Conservation (phyloP, 176 grass and related monocot genomes). For the Eleusine coracana region DNA sequence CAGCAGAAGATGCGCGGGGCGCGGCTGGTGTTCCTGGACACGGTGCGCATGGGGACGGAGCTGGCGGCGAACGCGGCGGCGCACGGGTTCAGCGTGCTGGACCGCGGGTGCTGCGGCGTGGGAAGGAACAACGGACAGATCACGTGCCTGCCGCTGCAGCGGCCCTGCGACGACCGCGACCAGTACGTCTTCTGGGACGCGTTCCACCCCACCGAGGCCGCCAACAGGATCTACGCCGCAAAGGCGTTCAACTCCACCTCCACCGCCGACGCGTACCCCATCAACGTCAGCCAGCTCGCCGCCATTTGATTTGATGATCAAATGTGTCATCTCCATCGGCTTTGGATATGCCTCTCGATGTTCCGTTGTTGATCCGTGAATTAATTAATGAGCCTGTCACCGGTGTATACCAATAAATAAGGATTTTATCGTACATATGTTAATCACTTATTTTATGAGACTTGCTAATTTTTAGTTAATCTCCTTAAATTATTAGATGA, state of each 20-base stretch:
- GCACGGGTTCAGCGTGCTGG: slow-evolving; percentile 76
- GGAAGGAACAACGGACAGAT: slow-evolving; percentile 94
- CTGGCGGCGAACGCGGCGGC: slow-evolving; percentile 49
- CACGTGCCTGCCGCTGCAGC: slow-evolving; percentile 86
- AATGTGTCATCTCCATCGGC: not conserved
- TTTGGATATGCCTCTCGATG: too few relatives aligned
- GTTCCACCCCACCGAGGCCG: slow-evolving; percentile 88
- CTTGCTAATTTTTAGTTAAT: too few relatives aligned
- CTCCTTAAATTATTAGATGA: too few relatives aligned
- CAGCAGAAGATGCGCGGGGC: slow-evolving; percentile 34
- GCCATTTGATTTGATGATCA: slow-evolving; percentile 29
- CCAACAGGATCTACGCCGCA: slow-evolving; percentile 69
- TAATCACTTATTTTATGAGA: too few relatives aligned
- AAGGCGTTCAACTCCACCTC: slow-evolving; percentile 70
- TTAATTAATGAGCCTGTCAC: too few relatives aligned
- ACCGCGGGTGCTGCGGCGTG: slow-evolving; percentile 87
- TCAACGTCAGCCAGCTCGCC: slow-evolving; percentile 80
- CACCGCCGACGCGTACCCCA: slow-evolving; percentile 52
- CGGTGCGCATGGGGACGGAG: slow-evolving; percentile 56
- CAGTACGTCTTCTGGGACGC: slow-evolving; percentile 93
- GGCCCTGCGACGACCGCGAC: slow-evolving; percentile 62
- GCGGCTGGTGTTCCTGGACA: slow-evolving; percentile 65
- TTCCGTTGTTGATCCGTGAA: too few relatives aligned
- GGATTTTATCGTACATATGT: too few relatives aligned
- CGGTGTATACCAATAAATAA: too few relatives aligned